These are phyloP conservation scores for Cyclostephanos tholiformis DNA, from an alignment of 108 stramenopile species.

Conservation along the genomic window DNA sequence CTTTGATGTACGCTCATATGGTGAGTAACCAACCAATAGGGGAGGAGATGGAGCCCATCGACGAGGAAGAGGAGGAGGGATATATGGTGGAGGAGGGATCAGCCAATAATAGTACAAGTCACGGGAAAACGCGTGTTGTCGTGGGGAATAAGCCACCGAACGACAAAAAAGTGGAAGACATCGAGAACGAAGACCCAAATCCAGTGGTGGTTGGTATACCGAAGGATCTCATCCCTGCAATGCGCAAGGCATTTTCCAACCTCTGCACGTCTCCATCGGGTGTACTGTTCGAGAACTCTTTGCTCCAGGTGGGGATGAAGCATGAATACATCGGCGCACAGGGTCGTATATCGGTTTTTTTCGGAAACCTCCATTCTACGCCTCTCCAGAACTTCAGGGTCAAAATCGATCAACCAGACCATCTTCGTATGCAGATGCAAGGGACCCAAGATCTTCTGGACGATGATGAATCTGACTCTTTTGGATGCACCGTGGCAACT, in stretches of 20 bases:
- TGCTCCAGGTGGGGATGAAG: conserved; percentile 88
- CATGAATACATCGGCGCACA: conserved; percentile 91
- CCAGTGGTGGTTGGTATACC: conserved; percentile 74
- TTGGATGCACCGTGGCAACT: conserved; percentile 82
- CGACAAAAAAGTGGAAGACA: conserved; percentile 8
- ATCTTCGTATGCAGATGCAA: conserved; percentile 86
- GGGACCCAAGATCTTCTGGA: conserved; percentile 84
- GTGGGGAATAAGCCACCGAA: conserved; percentile 14
- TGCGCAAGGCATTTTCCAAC: conserved; percentile 90
- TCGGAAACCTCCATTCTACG: conserved; percentile 79
- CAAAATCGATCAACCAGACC: conserved; percentile 75
- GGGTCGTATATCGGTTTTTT: conserved; percentile 89
- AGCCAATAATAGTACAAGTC: background rate
- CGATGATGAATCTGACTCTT: conserved; percentile 67
- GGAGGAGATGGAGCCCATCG: conserved; percentile 38
- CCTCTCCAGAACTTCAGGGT: conserved; percentile 76
- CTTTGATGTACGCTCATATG: conserved; percentile 62
- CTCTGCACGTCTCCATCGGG: conserved; percentile 85
- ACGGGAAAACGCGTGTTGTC: background rate
- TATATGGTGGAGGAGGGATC: conserved; percentile 3
- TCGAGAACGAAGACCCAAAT: conserved; percentile 20
- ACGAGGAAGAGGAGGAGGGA: conserved; percentile 62
- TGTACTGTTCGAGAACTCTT: conserved; percentile 86
- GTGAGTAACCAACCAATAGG: conserved; percentile 27
- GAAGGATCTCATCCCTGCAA: conserved; percentile 88